Conservation (phyloP, 441 rosid genomes). For the Syzygium malaccense region DNA sequence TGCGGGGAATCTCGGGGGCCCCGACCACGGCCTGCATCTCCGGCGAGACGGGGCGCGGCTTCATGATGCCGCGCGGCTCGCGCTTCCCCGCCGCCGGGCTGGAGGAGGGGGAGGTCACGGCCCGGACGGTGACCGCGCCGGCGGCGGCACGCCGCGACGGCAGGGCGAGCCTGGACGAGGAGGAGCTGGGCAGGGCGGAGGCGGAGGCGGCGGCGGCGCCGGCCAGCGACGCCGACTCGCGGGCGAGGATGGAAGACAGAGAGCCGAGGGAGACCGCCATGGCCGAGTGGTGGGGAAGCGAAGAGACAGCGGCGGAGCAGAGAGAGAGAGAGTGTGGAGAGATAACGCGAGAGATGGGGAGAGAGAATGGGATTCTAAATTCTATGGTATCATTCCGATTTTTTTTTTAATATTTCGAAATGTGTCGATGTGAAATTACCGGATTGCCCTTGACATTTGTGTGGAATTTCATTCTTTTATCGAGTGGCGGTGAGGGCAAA, state of each 20-base stretch:
- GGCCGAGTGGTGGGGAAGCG: neutral
- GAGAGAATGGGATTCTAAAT: neutral
- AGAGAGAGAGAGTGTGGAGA: neutral
- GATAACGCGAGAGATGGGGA: neutral
- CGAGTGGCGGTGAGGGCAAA: neutral
- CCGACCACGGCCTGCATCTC: slow-evolving; percentile 87
- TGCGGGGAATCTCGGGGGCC: slow-evolving; percentile 69
- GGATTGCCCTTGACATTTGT: neutral
- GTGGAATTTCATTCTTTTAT: too few relatives aligned
- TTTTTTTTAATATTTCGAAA: neutral
- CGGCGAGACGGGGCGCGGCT: slow-evolving; percentile 68
- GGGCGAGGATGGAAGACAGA: slow-evolving; percentile 29
- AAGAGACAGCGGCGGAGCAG: neutral
- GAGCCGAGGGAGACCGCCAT: slow-evolving; percentile 51
- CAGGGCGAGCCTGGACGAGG: neutral
- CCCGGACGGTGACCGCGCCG: slow-evolving; percentile 22
- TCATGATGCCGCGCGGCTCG: slow-evolving; percentile 76
- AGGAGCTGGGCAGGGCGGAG: neutral
- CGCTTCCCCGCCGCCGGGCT: slow-evolving; percentile 37
- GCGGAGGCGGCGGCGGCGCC: neutral
- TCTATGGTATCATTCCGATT: neutral
- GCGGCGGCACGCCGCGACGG: neutral
- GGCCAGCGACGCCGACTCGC: slow-evolving; percentile 26
- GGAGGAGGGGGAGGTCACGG: slow-evolving; percentile 34
- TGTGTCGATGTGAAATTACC: neutral